Percentiles rank a stretch among this genome's conserved stretches.
Conservation (phyloP, 306 rosid species). For the Alnus rubra region DNA sequence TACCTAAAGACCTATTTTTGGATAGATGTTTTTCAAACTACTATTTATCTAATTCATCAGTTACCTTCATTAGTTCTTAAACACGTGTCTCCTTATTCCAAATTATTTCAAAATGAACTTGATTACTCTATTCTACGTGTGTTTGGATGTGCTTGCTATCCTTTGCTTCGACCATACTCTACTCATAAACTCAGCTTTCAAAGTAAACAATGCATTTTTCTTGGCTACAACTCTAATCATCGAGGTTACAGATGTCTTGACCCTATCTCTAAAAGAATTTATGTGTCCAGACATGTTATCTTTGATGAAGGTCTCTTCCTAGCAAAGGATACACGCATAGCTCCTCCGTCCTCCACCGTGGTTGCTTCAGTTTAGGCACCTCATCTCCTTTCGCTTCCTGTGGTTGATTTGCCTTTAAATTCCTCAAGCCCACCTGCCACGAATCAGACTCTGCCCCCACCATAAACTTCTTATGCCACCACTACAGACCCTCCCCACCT, state of each 20-base stretch:
- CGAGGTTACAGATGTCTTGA: neutral
- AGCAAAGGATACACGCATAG: no score
- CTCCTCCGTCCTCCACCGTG: neutral
- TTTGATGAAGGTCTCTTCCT: neutral
- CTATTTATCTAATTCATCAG: neutral
- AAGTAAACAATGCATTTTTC: neutral
- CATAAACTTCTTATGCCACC: no score
- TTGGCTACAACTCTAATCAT: neutral
- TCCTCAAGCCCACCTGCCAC: no score
- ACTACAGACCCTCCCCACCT: no score
- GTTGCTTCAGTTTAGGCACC: no score
- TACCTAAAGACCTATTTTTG: neutral
- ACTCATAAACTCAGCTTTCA: neutral
- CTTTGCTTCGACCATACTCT: neutral
- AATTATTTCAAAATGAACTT: neutral
- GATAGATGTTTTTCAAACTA: neutral
- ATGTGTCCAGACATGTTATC: neutral
- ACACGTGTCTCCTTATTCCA: neutral
- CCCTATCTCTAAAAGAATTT: neutral
- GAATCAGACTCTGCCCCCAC: no score
- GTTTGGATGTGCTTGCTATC: neutral
- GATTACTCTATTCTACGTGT: neutral
- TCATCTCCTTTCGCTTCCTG: neutral
- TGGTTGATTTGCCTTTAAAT: no score
- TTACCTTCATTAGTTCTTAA: neutral